Evolutionary conservation across 169 alveolate genomes (phyloP).

Genomic region (Plasmodium yoelii): DNA sequence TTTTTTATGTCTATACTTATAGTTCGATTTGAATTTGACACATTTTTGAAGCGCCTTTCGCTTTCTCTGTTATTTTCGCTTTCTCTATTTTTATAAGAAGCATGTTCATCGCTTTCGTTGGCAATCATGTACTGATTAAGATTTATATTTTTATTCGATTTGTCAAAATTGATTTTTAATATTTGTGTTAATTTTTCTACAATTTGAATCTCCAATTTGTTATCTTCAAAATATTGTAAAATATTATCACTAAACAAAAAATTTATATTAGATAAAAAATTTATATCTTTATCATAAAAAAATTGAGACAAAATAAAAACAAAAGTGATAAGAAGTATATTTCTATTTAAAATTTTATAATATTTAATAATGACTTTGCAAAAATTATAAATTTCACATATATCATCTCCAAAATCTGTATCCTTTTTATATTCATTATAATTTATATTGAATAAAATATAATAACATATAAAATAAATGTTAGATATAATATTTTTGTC

Average conservation of each 20-base stretch:
- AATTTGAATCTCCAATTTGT: background rate
- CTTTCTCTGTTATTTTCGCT: no score
- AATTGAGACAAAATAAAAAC: constrained; percentile 29
- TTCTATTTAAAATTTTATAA: constrained; percentile 23
- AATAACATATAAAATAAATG: constrained; percentile 40
- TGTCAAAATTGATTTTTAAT: background rate
- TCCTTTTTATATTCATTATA: background rate
- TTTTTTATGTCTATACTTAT: no score
- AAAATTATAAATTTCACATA: constrained; percentile 6
- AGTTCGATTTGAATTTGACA: no score
- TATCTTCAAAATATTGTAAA: background rate
- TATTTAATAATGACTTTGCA: constrained; percentile 25
- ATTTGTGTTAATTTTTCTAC: background rate
- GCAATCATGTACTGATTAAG: background rate
- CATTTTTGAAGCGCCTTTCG: background rate
- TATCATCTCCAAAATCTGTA: background rate
- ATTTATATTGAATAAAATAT: constrained; percentile 13
- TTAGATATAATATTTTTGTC: constrained; percentile 16
- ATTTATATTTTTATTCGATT: background rate
- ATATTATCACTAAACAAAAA: constrained; percentile 1
- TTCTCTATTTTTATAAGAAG: no score
- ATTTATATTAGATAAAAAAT: constrained; percentile 3
- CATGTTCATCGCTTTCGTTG: background rate
- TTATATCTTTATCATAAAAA: constrained; percentile 4
- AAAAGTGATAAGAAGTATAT: constrained; percentile 31